phyloP scores from a whole-genome alignment of 2,329 filamentous ascomycete species.

The Colletotrichum higginsianum region DNA sequence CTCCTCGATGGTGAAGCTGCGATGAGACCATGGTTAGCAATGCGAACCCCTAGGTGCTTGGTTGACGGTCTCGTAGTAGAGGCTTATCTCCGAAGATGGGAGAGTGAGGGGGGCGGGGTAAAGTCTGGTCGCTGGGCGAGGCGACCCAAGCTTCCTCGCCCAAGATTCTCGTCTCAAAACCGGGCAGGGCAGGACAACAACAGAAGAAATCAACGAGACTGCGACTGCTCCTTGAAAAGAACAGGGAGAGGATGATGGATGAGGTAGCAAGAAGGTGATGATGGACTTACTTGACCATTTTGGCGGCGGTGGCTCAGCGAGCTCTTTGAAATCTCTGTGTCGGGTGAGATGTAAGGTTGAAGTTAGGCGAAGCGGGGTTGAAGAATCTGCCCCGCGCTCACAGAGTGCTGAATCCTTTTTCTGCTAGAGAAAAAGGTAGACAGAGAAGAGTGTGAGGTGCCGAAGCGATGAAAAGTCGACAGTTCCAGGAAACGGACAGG shows the following conservation, averaged over 20 bases:
- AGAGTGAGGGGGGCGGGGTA: slow-evolving; percentile 34
- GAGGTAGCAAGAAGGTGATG: slow-evolving; percentile 10
- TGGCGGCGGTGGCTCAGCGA: slow-evolving; percentile 80
- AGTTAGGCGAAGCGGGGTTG: slow-evolving; percentile 61
- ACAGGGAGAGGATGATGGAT: slow-evolving; percentile 19
- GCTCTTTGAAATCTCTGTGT: slow-evolving; percentile 53
- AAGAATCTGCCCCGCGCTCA: slow-evolving; percentile 49
- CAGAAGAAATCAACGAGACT: not conserved
- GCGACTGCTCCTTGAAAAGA: slow-evolving; percentile 3
- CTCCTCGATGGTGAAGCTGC: slow-evolving; percentile 98
- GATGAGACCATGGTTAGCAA: slow-evolving; percentile 64
- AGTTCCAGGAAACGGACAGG: slow-evolving; percentile 56
- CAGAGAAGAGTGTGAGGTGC: slow-evolving; percentile 38
- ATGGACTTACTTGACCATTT: slow-evolving; percentile 98
- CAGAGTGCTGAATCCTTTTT: slow-evolving; percentile 40
- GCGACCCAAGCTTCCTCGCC: slow-evolving; percentile 19
- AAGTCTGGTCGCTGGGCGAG: slow-evolving; percentile 16
- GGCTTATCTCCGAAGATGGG: slow-evolving; percentile 55
- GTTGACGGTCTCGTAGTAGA: slow-evolving; percentile 3
- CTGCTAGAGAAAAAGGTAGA: slow-evolving; percentile 41
- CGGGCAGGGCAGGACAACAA: not conserved
- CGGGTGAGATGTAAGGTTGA: slow-evolving; percentile 50
- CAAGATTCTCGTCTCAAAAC: not conserved
- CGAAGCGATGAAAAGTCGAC: slow-evolving; percentile 50
- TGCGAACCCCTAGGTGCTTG: not conserved